Base-by-base conservation (phyloP, 768 basidiomycete genomes). In the Sarcodon aspratus region DNA sequence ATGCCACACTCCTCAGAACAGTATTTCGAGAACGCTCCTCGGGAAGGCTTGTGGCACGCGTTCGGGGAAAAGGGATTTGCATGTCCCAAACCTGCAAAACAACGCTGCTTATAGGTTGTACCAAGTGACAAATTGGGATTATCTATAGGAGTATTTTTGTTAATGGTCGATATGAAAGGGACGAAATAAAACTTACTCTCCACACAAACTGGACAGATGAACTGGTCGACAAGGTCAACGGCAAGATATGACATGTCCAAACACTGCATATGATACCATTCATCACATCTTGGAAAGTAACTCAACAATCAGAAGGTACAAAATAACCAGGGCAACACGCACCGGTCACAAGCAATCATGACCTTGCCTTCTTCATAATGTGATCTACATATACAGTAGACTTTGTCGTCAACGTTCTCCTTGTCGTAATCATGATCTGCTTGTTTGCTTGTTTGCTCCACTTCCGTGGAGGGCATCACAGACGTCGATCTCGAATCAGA, bases 271-370 rank as follows among this genome's bases (percentile, higher is more conserved):
- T 96, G 92, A 62, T 90, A 95, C 92, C 92, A 96, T 52, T 93
- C 87, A 58, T 94, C 92, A 63, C 92, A 95, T 31, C 91, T 92
- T 49, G 13, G n/a, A n/a, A 38, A 3, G 32, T 36, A 15, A 13
- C 45, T 44, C 13, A 48, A 33, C 13, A 27, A 27, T 27, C 21
- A 5, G 21, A 27, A 27, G 5, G 21, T 27, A 27, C 21, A 38
- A 32, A 21, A 18, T 15, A 49, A 32, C 9, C 13, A 17, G 17
- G 17, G 35, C 21, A 10, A 50, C 17, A 9, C n/a, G n/a, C 55
- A 90, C 89, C 80, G 75, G 69, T 95, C 92, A 60, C 92, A 95
- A 27, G 88, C 92, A 62, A 95, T 92, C 92, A 95, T 95, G 52
- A 84, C 74, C 46, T 77, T 72, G 59, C 90, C 87, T 61, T 91